A percentile compares a stretch with the other conserved stretches of the same genome.
Evolutionary conservation across 2,329 filamentous ascomycete genomes (phyloP).

Genomic region (Drechslerella dactyloides): DNA sequence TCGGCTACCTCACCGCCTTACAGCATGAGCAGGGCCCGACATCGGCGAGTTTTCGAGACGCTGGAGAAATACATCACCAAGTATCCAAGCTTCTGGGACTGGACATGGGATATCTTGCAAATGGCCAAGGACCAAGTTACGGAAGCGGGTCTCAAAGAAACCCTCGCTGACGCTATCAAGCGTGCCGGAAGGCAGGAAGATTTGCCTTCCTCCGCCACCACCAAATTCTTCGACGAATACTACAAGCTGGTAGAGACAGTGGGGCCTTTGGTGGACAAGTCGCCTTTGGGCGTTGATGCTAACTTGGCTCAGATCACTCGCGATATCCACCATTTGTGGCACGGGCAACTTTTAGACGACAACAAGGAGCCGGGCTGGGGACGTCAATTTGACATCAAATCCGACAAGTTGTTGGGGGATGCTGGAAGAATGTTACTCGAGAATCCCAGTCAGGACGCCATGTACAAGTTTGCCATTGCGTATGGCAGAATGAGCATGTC

Average conservation of each 20-base stretch:
- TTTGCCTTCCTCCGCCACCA: background rate
- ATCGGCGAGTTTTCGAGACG: background rate
- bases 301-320: background rate
- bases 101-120: background rate
- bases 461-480: constrained; percentile 2
- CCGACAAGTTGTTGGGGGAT: background rate
- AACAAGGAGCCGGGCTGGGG: background rate
- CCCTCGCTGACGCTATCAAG: background rate
- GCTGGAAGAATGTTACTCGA: background rate
- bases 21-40: background rate
- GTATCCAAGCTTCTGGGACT: background rate
- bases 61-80: background rate
- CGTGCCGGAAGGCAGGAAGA: constrained; percentile 1
- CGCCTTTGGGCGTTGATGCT: background rate
- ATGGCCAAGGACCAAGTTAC: constrained; percentile 1
- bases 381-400: background rate
- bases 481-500: background rate
- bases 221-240: background rate
- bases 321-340: background rate
- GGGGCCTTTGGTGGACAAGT: background rate
- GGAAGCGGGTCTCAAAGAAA: background rate
- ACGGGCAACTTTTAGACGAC: background rate
- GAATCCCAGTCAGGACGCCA: background rate
- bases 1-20: background rate
- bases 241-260: background rate